Evolutionary conservation across 169 alveolate genomes (phyloP), one percentile per base, ranked within the genome.

Genomic region (Plasmodium vinckei): DNA sequence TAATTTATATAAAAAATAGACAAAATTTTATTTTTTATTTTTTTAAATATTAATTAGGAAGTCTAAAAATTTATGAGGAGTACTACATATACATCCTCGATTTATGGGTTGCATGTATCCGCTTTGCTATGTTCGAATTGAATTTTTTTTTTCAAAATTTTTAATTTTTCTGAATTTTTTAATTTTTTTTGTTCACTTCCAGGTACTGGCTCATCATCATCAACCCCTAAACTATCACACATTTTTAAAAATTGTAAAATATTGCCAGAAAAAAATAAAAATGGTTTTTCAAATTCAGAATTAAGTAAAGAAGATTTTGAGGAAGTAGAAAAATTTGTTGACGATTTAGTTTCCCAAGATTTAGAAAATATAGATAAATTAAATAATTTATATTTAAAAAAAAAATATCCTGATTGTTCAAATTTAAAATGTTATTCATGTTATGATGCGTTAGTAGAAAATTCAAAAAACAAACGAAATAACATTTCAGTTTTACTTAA

Each of bases 171-270:
- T n/a, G n/a, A n/a, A n/a, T n/a, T n/a, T n/a, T n/a, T n/a, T n/a
- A n/a, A n/a, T n/a, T n/a, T n/a, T n/a, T n/a, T n/a, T n/a, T n/a
- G n/a, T n/a, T n/a, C 25, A 21, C 25, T 21, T 1, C 3, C 87
- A 79, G 89, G 89, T 65, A 79, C 84, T 23, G 89, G 89, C 54
- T 65, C 82, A 23, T 79, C 89, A 10, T 79, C 89, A 19, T 79
- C 89, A 21, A 67, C 63, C 19, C 89, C 89, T 6, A 79, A 79
- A 67, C 47, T 79, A 79, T 79, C 89, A 27, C 89, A 79, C 65
- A 67, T 68, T 44, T 79, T 79, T 71, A 79, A 79, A 79, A 79
- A 79, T 15, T 46, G 64, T n/a, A 60, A 63, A 61, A 61, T 46
- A 12, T 7, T 79, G 17, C 54, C 61, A n/a, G 56, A 53, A 15